Evolutionary conservation across 768 basidiomycete species (phyloP), one percentile per base, ranked within the genome.

Genomic region (Wakefieldia striispora): DNA sequence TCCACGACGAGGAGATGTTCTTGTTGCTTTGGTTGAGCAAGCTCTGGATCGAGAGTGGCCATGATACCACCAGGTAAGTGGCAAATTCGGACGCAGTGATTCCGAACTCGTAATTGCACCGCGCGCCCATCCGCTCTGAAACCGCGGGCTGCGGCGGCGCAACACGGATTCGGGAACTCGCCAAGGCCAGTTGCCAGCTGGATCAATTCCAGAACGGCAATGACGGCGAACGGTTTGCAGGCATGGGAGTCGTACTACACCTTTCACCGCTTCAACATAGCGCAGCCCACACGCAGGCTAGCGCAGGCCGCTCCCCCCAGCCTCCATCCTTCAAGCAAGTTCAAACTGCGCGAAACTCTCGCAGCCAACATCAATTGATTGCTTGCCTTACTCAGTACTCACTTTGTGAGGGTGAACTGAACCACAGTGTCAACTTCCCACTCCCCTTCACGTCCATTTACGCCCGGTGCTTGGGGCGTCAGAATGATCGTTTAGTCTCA

Each of bases 401-500:
- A 43, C 48, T 38, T 45, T 37, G 53, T 56, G 7, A 59, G 48
- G 43, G 56, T 47, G 47, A 55, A 48, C 51, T 42, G 39, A 44
- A 34, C 49, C 45, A n/a, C n/a, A n/a, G n/a, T 59, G 43, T 13
- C 29, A 2, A 29, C 29, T 29, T 29, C 29, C 29, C 29, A 3
- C 4, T 29, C 11, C 11, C 29, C 29, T 29, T 29, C 10, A 29
- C 29, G 29, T 40, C 61, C 35, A 50, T 44, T 61, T 56, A 34
- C 56, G 49, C 54, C 56, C 40, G 37, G 29, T 14, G 10, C 43
- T 35, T 36, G 24, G 38, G 43, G 48, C 20, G 38, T 40, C 40
- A 24, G 43, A 51, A 65, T 65, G 62, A 50, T 44, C 40, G 36
- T 52, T 44, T 64, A 63, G 64, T 45, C 51, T 40, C 44, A n/a